Conservation (phyloP, 345 rosid genomes). For the Aethionema arabicum region DNA sequence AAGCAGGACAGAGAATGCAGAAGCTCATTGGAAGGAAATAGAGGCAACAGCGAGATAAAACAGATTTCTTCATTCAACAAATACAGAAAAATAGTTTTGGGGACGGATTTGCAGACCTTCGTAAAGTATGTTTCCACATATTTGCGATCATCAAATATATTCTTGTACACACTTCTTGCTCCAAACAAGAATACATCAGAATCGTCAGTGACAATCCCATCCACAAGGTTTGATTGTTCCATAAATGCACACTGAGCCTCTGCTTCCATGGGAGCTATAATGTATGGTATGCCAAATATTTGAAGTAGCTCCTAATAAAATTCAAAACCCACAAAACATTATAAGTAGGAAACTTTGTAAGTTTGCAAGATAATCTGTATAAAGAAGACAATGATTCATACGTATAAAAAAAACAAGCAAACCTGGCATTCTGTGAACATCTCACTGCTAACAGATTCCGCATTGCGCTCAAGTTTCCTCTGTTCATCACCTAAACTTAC, state of each 20-base stretch:
- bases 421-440: constrained; percentile 98
- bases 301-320: constrained; percentile 79
- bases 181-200: constrained; percentile 96
- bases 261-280: constrained; percentile 98
- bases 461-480: constrained; percentile 86
- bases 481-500: constrained; percentile 69
- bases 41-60: not conserved
- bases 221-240: constrained; percentile 84
- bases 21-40: constrained; percentile 7
- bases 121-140: constrained; percentile 93
- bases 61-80: constrained; percentile 4
- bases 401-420: constrained; percentile 20
- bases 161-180: constrained; percentile 82
- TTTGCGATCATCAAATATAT: constrained; percentile 95
- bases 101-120: constrained; percentile 53
- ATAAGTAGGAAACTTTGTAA: not conserved
- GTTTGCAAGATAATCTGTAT: not conserved
- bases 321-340: constrained; percentile 11
- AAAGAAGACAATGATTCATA: constrained; percentile 12
- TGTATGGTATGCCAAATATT: constrained; percentile 96
- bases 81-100: not conserved
- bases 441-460: constrained; percentile 91
- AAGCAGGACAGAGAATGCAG: not conserved
- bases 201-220: constrained; percentile 97
- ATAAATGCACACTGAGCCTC: constrained; percentile 96